Conservation (phyloP, 805 yeast genomes). For the Lachancea waltii region DNA sequence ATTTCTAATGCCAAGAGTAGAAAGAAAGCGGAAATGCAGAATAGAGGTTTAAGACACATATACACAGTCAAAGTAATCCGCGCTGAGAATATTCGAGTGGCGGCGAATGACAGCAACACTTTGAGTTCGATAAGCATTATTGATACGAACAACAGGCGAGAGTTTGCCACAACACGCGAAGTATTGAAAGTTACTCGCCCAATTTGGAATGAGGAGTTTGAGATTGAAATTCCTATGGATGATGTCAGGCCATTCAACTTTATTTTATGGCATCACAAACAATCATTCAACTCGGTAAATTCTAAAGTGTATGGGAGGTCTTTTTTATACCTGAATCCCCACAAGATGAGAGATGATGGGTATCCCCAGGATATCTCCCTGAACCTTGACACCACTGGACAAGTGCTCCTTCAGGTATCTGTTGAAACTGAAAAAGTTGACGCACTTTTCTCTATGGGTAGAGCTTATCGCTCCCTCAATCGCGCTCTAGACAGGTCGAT, state of each 20-base stretch:
- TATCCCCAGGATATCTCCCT: conserved; percentile 49
- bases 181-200: conserved; percentile 60
- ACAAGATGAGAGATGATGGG: conserved; percentile 58
- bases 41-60: conserved; percentile 35
- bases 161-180: conserved; percentile 64
- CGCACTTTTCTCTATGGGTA: conserved; percentile 74
- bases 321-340: conserved; percentile 53
- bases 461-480: conserved; percentile 58
- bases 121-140: conserved; percentile 58
- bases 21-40: conserved; percentile 2
- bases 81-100: conserved; percentile 54
- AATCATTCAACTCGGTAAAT: conserved; percentile 31
- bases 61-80: conserved; percentile 57
- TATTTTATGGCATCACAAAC: conserved; percentile 64
- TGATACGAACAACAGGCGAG: conserved; percentile 47
- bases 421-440: conserved; percentile 77
- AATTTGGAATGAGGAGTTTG: conserved; percentile 84
- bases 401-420: conserved; percentile 56
- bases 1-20: conserved; percentile 24
- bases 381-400: conserved; percentile 54
- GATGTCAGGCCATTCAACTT: conserved; percentile 44
- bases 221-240: conserved; percentile 38
- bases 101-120: conserved; percentile 40
- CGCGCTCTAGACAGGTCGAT: conserved; percentile 63
- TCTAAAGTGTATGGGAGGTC: conserved; percentile 66